Evolutionary conservation across 805 yeast species (phyloP), one percentile per base, ranked within the genome.

Genomic region (Lipomyces sp.): DNA sequence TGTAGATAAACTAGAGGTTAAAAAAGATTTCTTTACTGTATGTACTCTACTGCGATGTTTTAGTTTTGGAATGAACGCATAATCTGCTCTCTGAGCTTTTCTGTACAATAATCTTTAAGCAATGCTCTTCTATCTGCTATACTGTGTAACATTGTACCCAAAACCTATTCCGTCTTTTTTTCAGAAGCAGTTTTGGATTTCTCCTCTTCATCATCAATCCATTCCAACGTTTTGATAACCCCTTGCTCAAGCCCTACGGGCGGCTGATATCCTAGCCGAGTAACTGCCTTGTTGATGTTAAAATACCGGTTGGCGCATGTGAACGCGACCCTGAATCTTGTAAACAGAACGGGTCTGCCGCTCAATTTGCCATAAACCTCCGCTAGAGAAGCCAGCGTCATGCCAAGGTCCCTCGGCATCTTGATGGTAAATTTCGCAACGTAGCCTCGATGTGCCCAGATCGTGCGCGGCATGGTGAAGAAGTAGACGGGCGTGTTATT

Each of bases 371-470:
- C 79, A 53, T 83, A 78, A 63, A 80, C 78, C 61, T 84, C 86
- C n/a, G 95, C 80, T 36, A 88, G 67, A 63, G 86, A 85, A 14
- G 97, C 97, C 36, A 84, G 81, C 1, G 73, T 77, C 53, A 93
- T 76, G 1, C 95, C 98, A n/a, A 87, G 70, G 0, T 85, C 80
- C 62, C 84, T 79, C 41, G 76, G 75, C 51, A 93, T 75, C 19
- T 81, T 89, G 58, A 87, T 81, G 59, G 81, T 83, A 45, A 69
- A 74, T 26, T 76, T 76, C 59, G 84, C 93, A 48, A 86, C 77
- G 64, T 83, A 84, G 2, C 96, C 97, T 69, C 89, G 96, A 21
- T 91, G 90, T 67, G 91, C 91, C 98, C 98, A 93, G 23, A 93
- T 95, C 1, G 95, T 85, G 64, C 97, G 80, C 7, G 97, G 97